Evolutionary conservation across 805 yeast species (phyloP).

Genomic region (Saccharomyces mikatae): DNA sequence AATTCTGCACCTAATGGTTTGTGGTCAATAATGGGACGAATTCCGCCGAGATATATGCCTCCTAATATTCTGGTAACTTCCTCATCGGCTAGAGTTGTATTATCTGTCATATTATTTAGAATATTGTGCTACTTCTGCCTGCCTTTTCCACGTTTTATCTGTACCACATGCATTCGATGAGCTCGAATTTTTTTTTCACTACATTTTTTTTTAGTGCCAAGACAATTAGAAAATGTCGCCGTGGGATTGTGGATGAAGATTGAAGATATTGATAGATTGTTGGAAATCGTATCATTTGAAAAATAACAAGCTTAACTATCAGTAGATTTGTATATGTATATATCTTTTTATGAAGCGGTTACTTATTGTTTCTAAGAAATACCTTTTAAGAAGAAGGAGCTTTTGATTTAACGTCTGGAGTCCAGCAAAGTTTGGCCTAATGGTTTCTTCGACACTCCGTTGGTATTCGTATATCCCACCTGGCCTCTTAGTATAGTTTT

Average conservation of each 20-base stretch:
- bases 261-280: background rate
- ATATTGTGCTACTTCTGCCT: background rate
- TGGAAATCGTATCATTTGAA: background rate
- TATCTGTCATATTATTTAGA: background rate
- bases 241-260: too few species aligned
- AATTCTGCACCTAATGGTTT: conserved; percentile 42
- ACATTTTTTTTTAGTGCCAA: background rate
- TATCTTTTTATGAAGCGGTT: background rate
- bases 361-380: background rate
- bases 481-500: conserved; percentile 77
- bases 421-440: conserved; percentile 40
- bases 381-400: background rate
- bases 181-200: background rate
- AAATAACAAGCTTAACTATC: background rate
- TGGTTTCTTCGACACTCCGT: conserved; percentile 50
- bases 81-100: conserved; percentile 6
- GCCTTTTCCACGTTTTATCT: background rate
- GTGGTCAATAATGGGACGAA: conserved; percentile 51
- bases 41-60: conserved; percentile 66
- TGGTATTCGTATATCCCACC: conserved; percentile 45
- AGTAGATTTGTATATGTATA: background rate
- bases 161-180: background rate
- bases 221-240: background rate
- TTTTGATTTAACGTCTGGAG: background rate
- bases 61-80: conserved; percentile 58